Evolutionary conservation across 176 grass and related monocot genomes (phyloP), one percentile per base, ranked within the genome.

Genomic region (Rhynchospora tenuis): DNA sequence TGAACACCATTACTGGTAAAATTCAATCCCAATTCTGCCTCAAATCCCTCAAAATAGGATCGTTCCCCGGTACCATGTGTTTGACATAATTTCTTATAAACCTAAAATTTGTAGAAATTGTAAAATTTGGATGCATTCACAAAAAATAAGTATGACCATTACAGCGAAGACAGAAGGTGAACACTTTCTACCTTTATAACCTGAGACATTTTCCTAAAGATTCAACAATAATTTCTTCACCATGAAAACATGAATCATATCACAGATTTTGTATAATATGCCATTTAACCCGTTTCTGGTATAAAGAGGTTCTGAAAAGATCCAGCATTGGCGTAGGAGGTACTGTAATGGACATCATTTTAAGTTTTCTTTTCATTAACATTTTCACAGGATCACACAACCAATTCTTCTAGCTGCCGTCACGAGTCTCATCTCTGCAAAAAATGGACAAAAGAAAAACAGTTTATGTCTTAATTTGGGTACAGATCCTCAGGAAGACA

Each of bases 371-470:
- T 77, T 19, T 48, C 47, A 33, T 14, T 56, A 75, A 76, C 29
- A 29, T 55, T 55, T 77, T 77, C 50, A 77, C 50, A 77, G 47
- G 73, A 77, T 77, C 48, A 55, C 73, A 50, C 73, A 77, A 77
- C 73, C 73, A 31, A 77, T 56, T 77, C 51, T 77, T 77, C 26
- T 77, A 55, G 73, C 73, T 17, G 73, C 48, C 56, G 73, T 77
- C 50, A 67, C 44, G 17, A 83, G 31, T 50, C 59, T 83, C 59
- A 47, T 83, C 60, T 67, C 59, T 83, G 73, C 26, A 14, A 33
- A 77, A 28, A 54, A 26, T 56, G 31, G 24, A 26, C 19, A 55
- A 44, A 50, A 67, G 9, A 48, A 67, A 59, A 80, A 27, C 2
- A 52, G 52, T 51, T 51, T 12, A 28, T 27, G n/a, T 55, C 22